Base-by-base conservation (phyloP, 352 stramenopile genomes). In the Phytophthora podocarpi region DNA sequence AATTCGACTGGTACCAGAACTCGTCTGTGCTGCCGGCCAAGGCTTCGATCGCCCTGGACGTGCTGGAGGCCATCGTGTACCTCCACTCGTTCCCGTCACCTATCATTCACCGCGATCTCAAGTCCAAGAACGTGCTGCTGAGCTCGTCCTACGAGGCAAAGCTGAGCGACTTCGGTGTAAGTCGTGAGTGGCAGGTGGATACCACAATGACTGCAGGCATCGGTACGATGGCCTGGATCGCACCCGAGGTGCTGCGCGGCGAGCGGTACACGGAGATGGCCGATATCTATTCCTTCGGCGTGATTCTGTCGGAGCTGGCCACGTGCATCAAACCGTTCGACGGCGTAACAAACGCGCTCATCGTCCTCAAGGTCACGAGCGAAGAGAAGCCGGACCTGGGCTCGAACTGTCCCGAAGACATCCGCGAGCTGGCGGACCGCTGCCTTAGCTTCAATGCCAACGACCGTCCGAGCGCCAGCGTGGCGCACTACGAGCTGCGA, bases 261-360 rank as follows among this genome's bases (percentile, higher is more conserved):
- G 86, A 92, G 53, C 78, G 83, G n/a, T 95, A 93, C 70, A 95
- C 78, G 4, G 86, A 95, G 57, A 90, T 81, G 72, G 85, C 86
- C 4, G 86, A 95, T 59, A 90, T 95, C 26, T 95, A 95, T 68
- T 95, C 86, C 37, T 92, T 95, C 46, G 86, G 86, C 16, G 82
- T 93, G 9, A 75, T 95, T 15, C 53, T 95, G 41, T 85, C 81
- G 3, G 86, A 95, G 70, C 48, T 95, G 30, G 70, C 76, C 18
- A 93, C 80, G 36, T 87, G 78, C 46, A 55, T 65, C 27, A 83
- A 87, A 53, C 80, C 82, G 7, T 91, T 91, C 41, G 79, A 90
- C 8, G 80, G 80, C 18, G 67, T 88, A 16, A 87, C 74, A 42
- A 93, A 90, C 46, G 74, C 79, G 4, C 64, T 86, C 15, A 84